Evolutionary conservation across 1,284 basidiomycete species (phyloP).

Genomic region (Ceratobasidium sp.): DNA sequence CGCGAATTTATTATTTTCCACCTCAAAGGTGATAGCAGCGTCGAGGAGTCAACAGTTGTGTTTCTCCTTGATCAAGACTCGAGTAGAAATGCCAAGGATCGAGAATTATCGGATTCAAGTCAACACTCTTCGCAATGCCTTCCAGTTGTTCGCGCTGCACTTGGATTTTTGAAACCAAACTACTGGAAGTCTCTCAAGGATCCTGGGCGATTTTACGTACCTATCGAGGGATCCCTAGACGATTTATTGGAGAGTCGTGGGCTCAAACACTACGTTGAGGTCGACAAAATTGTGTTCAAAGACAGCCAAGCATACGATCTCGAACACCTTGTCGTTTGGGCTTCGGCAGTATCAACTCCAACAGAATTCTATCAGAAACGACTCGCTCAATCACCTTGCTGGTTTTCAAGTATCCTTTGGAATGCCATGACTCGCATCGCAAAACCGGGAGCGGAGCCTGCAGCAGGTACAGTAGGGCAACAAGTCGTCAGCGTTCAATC

Average conservation of each 20-base stretch:
- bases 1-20: background rate
- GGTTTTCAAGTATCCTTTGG: background rate
- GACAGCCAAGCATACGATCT: background rate
- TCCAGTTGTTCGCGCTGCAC: background rate
- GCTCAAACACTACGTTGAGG: background rate
- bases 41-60: background rate
- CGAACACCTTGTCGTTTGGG: background rate
- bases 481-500: background rate
- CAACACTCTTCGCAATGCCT: background rate
- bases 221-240: background rate
- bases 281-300: background rate
- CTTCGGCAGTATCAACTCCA: background rate
- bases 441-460: background rate
- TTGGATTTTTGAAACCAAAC: background rate
- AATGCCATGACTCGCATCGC: background rate
- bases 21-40: background rate
- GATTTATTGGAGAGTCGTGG: background rate
- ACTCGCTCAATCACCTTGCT: background rate
- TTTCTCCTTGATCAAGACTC: background rate
- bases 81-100: background rate
- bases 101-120: background rate
- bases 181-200: conserved; percentile 2
- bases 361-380: background rate
- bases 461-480: background rate
- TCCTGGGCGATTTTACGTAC: background rate